Base-by-base conservation (phyloP, 768 basidiomycete species). In the Rhodotorula diobovata region DNA sequence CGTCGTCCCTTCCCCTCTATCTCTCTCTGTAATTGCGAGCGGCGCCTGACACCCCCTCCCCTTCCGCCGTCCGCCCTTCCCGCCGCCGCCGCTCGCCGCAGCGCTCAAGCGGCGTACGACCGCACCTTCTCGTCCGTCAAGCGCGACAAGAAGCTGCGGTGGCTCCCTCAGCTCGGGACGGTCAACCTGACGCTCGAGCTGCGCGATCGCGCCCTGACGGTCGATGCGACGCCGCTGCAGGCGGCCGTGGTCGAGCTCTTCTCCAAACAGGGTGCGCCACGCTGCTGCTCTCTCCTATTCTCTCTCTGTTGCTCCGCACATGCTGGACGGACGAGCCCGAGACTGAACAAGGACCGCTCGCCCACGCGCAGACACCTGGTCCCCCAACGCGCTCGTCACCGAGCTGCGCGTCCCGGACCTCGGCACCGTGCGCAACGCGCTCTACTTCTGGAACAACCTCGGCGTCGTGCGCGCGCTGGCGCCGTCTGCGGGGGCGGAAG, bases 231-330 rank as follows among this genome's bases (percentile, higher is more conserved):
- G 2, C 91, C 93, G 0, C 80, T 98, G 30, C 94, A 98, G 78
- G 96, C 95, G 16, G 89, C 91, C 2, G 86, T 95, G 69, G 87
- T 94, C 60, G 92, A 94, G 76, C 82, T 91, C 7, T 96, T 97
- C 78, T 87, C 87, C 0, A 83, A 87, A 67, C 86, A 87, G 79
- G 82, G 91, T 88, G 41, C 34, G 79, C 76, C 41, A 1, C 61
- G 5, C 32, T 20, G 21, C 46, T n/a, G 5, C 35, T 32, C 4
- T 20, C 30, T 16, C 41, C 11, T 18, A n/a, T 23, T 20, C 30
- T 16, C 37, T 32, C 35, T 25, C 48, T n/a, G n/a, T n/a, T n/a
- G n/a, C n/a, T 23, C 62, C 16, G 10, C 18, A 2, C 28, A 34
- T 4, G 35, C 45, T 65, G n/a, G n/a, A n/a, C 37, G 41, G 21